These are phyloP conservation scores for Rhizopus delemar DNA, from an alignment of 371 early-diverging fungal species.

Conservation along the genomic window DNA sequence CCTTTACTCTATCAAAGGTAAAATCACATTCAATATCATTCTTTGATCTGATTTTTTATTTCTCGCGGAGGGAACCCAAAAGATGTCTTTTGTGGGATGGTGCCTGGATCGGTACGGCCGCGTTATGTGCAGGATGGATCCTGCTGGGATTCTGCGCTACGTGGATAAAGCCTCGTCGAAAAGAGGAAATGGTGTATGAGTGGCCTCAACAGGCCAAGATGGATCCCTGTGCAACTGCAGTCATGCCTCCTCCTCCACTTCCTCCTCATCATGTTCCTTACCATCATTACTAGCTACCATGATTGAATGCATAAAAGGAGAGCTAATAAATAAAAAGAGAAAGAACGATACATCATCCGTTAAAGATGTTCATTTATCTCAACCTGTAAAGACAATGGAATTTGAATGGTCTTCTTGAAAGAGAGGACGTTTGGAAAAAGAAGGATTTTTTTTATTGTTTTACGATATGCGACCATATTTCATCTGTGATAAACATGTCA, in stretches of 20 bases:
- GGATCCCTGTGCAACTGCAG: no score
- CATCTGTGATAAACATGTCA: neutral
- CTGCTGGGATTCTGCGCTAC: neutral
- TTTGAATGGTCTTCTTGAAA: no score
- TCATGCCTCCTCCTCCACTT: no score
- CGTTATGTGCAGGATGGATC: neutral
- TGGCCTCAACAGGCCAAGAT: no score
- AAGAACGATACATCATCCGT: no score
- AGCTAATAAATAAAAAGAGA: no score
- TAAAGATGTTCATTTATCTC: no score
- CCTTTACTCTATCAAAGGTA: slow-evolving; percentile 45
- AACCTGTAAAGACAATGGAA: no score
- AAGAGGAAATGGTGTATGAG: neutral
- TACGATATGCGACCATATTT: slow-evolving; percentile 7
- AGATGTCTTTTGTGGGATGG: slow-evolving; percentile 4
- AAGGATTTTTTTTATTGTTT: neutral
- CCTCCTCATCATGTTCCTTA: no score
- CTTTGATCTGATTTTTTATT: neutral
- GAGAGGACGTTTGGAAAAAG: neutral
- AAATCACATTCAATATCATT: neutral
- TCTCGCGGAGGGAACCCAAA: no score
- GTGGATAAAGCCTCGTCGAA: neutral
- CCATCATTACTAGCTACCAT: no score
- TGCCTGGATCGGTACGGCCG: slow-evolving; percentile 1
- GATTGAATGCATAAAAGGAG: no score